Evolutionary conservation across 345 rosid species (phyloP).

Genomic region (Lepidium sativum): DNA sequence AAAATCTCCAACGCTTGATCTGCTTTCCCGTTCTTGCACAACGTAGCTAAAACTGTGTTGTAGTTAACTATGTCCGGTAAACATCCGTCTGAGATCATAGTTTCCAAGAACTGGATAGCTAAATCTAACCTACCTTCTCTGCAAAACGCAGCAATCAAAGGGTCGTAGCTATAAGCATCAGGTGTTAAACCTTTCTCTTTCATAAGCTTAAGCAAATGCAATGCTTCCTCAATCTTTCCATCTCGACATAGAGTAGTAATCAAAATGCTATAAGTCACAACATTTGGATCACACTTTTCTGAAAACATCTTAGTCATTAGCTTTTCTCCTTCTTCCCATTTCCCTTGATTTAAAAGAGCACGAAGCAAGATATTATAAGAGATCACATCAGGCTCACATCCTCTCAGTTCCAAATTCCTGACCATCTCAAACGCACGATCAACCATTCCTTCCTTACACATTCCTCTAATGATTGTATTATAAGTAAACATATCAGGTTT

Average conservation of each 20-base stretch:
- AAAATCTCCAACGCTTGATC: conserved; percentile 74
- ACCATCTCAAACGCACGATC: conserved; percentile 52
- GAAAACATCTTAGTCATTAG: conserved; percentile 53
- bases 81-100: conserved; percentile 74
- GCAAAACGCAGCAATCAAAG: conserved; percentile 71
- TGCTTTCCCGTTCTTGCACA: conserved; percentile 64
- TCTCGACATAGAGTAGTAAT: conserved; percentile 59
- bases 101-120: conserved; percentile 64
- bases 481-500: conserved; percentile 60
- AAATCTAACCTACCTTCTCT: conserved; percentile 59
- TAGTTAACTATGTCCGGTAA: conserved; percentile 78
- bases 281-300: conserved; percentile 48
- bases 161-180: conserved; percentile 72
- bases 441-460: conserved; percentile 64
- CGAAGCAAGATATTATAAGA: conserved; percentile 61
- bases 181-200: conserved; percentile 56
- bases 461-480: conserved; percentile 63
- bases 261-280: conserved; percentile 67
- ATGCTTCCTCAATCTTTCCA: conserved; percentile 53
- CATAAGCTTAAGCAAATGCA: conserved; percentile 48
- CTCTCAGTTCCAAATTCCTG: conserved; percentile 37
- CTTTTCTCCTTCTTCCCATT: conserved; percentile 64
- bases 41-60: conserved; percentile 55
- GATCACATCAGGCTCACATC: conserved; percentile 58
- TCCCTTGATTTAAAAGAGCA: conserved; percentile 53